phyloP scores from a whole-genome alignment of 2,329 filamentous ascomycete genomes.

The Pseudomassariella vexata region DNA sequence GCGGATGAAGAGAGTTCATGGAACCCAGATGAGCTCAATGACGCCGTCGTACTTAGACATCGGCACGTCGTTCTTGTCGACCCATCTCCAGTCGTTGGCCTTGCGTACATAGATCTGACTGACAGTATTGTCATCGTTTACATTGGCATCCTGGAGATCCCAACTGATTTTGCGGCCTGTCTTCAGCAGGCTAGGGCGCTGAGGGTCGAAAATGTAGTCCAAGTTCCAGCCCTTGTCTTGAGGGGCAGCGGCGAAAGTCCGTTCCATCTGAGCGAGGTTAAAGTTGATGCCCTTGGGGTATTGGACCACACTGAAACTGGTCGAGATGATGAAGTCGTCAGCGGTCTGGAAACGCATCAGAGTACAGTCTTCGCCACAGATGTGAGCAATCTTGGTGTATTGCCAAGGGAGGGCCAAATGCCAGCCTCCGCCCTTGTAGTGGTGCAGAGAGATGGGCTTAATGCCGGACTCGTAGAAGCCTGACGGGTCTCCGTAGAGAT shows the following conservation, averaged over 20 bases:
- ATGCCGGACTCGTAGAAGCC: constrained; percentile 60
- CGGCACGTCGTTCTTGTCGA: constrained; percentile 33
- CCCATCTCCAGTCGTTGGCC: constrained; percentile 48
- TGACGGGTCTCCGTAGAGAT: constrained; percentile 53
- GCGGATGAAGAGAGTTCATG: constrained; percentile 17
- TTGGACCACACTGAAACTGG: constrained; percentile 54
- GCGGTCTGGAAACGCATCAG: constrained; percentile 51
- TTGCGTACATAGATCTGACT: constrained; percentile 48
- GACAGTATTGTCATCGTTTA: constrained; percentile 43
- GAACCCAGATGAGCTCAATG: constrained; percentile 52
- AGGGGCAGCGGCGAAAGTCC: constrained; percentile 43
- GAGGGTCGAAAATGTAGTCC: constrained; percentile 46
- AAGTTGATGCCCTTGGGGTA: constrained; percentile 48
- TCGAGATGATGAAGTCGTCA: constrained; percentile 50
- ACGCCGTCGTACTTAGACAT: constrained; percentile 51
- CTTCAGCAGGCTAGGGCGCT: constrained; percentile 38
- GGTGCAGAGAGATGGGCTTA: constrained; percentile 55
- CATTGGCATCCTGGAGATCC: constrained; percentile 45
- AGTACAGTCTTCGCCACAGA: constrained; percentile 56
- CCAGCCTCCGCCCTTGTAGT: constrained; percentile 58
- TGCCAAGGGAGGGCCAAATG: constrained; percentile 48
- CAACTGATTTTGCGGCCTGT: constrained; percentile 47
- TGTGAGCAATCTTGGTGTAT: constrained; percentile 50
- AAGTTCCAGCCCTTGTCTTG: constrained; percentile 44
- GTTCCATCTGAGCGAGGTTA: constrained; percentile 44